phyloP scores from a whole-genome alignment of 495 filamentous ascomycete genomes.

The Opeltia flavorubescens region DNA sequence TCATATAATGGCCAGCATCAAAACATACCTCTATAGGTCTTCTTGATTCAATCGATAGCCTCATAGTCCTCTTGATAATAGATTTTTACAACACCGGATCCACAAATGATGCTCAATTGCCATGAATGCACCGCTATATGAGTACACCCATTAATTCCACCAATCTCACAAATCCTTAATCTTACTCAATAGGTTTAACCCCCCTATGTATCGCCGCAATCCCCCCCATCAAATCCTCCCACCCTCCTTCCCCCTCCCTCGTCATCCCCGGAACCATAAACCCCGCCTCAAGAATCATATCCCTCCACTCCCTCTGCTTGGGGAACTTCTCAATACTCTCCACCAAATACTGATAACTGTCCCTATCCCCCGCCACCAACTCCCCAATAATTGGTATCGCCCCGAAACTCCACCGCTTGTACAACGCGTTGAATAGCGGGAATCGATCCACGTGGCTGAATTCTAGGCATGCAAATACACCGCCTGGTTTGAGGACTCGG shows the following conservation, averaged over 20 bases:
- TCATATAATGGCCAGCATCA: too few species aligned
- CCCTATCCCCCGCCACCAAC: constrained; percentile 82
- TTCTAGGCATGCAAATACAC: constrained; percentile 93
- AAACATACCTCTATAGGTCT: too few species aligned
- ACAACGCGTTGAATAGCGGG: constrained; percentile 59
- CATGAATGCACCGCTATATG: too few species aligned
- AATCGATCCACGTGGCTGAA: constrained; percentile 69
- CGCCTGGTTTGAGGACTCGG: constrained; percentile 84
- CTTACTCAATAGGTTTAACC: constrained; percentile 56
- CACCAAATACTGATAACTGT: constrained; percentile 95
- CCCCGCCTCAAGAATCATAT: constrained; percentile 80
- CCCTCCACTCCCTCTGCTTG: constrained; percentile 63
- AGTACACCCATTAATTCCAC: too few species aligned
- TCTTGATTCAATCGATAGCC: too few species aligned
- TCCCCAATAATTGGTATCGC: constrained; percentile 93
- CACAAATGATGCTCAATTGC: too few species aligned
- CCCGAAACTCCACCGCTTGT: constrained; percentile 91
- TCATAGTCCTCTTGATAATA: too few species aligned
- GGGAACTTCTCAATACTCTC: constrained; percentile 96
- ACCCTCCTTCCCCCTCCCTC: constrained; percentile 31
- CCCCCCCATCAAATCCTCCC: constrained; percentile 77
- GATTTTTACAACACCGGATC: too few species aligned
- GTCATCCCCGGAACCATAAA: constrained; percentile 47
- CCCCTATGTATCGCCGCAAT: constrained; percentile 96
- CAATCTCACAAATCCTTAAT: too few species aligned